Conservation (phyloP, 2,329 filamentous ascomycete species). For the Monilinia aucupariae region DNA sequence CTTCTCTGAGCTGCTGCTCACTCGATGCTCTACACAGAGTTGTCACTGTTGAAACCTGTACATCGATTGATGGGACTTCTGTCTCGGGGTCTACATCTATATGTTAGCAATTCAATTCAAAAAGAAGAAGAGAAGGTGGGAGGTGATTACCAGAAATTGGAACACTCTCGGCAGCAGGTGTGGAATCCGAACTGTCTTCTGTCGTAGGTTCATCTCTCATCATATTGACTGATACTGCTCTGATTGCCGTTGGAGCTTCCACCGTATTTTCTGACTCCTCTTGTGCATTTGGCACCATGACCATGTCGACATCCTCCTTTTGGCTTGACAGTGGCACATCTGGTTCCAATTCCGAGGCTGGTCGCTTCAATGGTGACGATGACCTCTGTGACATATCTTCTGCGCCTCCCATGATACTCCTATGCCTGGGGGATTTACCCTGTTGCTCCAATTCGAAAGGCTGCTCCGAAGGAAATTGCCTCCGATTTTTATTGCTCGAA, state of each 20-base stretch:
- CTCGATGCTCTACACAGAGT: slow-evolving; percentile 49
- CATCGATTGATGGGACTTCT: slow-evolving; percentile 48
- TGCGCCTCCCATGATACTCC: slow-evolving; percentile 56
- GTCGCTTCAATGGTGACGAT: slow-evolving; percentile 59
- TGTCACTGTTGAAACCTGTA: slow-evolving; percentile 70
- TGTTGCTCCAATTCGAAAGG: slow-evolving; percentile 28
- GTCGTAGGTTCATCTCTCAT: slow-evolving; percentile 19
- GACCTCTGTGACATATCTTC: slow-evolving; percentile 54
- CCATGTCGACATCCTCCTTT: slow-evolving; percentile 36
- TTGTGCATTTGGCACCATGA: slow-evolving; percentile 22
- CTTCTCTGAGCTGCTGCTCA: slow-evolving; percentile 53
- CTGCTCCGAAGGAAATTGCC: slow-evolving; percentile 36
- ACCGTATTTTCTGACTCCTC: slow-evolving; percentile 17
- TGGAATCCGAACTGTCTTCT: not conserved
- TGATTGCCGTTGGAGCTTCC: slow-evolving; percentile 11
- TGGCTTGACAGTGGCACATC: slow-evolving; percentile 25
- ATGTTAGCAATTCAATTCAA: slow-evolving; percentile 2
- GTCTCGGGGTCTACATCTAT: not conserved
- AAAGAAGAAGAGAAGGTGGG: not conserved
- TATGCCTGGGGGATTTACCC: slow-evolving; percentile 49
- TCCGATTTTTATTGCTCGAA: slow-evolving; percentile 24
- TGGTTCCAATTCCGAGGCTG: slow-evolving; percentile 42
- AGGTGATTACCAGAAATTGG: slow-evolving; percentile 5
- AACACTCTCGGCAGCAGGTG: slow-evolving; percentile 12
- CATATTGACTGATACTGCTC: slow-evolving; percentile 29